Evolutionary conservation across 169 alveolate species (phyloP), one percentile per base, ranked within the genome.

Genomic region (Ichthyophthirius multifiliis): DNA sequence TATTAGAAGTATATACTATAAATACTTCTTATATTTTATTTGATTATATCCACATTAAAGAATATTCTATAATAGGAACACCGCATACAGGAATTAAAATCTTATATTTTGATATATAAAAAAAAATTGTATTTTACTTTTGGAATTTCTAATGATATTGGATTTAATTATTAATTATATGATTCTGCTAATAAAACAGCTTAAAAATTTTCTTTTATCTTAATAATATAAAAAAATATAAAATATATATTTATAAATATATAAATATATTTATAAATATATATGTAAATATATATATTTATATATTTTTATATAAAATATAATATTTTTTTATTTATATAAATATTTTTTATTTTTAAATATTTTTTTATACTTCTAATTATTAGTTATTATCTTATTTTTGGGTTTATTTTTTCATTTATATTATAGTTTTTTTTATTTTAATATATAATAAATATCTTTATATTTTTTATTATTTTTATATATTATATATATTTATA

Each of bases 151-250:
- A 18, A 5, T 20, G 71, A 27, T 34, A 55, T 23, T 1, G 71
- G 71, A 5, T 34, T 39, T 55, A 55, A 55, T 55, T 39, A 27
- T 15, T 34, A 27, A 55, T 27, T 39, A 55, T 55, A 55, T 10
- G 71, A 27, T 13, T 55, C 71, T 10, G 71, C 71, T 27, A 55
- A 39, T n/a, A 55, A 39, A 55, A 55, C 71, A 55, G 71, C 71
- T 55, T 55, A 55, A 39, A 55, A 55, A 23, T 55, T 55, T 16
- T 55, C 71, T 55, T 39, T 55, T 27, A 55, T 55, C 71, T 55
- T 27, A 27, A 18, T 46, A 32, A 5, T 45, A 55, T 27, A 55
- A 20, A 20, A 18, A 10, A 55, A 5, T 2, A 27, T 7, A 27
- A 23, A 10, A 55, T 55, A n/a, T n/a, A n/a, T 18, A 55, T 55